Base-by-base conservation (phyloP, 1,284 basidiomycete species). In the Malassezia globosa region DNA sequence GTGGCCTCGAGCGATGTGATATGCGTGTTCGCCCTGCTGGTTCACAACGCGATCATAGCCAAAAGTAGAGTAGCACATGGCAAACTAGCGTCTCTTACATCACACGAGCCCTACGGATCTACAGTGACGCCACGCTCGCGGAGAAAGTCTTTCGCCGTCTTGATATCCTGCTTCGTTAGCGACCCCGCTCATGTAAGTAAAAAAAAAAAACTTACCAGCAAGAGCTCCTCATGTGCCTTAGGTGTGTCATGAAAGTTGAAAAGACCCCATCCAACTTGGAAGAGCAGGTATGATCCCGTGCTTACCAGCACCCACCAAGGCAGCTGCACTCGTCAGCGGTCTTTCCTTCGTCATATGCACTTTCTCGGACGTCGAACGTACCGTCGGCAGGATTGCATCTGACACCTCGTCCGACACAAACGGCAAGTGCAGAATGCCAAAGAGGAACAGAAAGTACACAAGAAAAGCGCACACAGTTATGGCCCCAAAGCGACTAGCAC, bases 221-320 rank as follows among this genome's bases (percentile, higher is more conserved):
- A 36, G 19, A 61, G 54, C 37, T 58, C 54, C 11, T 61, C 42
- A 24, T 61, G 51, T 8, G 59, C 59, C 25, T 59, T 29, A 4
- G 59, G 59, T 4, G 49, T 47, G 33, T 61, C 51, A 31, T 56
- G 56, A 51, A 61, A 61, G 40, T 53, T 41, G 40, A 42, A 61
- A n/a, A 61, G 37, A 27, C 56, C 59, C 56, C 54, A 59, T 22
- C 59, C 59, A 14, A 61, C 43, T 35, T 56, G 38, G 46, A 42
- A 59, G 16, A 61, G 46, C n/a, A 61, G 51, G 26, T 49, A 59
- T 18, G 56, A 47, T 25, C 59, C 59, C 2, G 48, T 50, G 34
- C 54, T 34, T 10, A 61, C 51, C n/a, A 61, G 54, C 4, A 46
- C 51, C 59, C 59, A 61, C 59, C 59, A 61, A 7, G 59, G 59